Conservation (phyloP, 2,329 filamentous ascomycete genomes). For the Diaporthe longicolla region DNA sequence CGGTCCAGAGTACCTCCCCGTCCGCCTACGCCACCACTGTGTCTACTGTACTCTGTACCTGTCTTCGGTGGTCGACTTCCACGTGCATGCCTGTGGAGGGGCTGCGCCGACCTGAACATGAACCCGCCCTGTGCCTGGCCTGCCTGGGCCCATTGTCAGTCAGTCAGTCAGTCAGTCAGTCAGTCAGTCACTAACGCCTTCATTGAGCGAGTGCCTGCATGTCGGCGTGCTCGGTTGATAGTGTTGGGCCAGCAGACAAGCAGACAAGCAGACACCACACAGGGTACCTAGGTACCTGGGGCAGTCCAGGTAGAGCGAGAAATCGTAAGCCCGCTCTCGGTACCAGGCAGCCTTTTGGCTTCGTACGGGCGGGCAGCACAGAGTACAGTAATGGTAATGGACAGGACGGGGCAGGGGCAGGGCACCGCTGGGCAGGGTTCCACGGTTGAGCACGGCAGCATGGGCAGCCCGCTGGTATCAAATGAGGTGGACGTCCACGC, state of each 20-base stretch:
- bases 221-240: background rate
- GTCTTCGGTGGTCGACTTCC: background rate
- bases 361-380: constrained; percentile 3
- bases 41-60: background rate
- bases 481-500: constrained; percentile 38
- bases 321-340: background rate
- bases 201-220: background rate
- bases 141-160: background rate
- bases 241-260: background rate
- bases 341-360: constrained; percentile 12
- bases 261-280: background rate
- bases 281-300: background rate
- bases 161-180: too few relatives aligned
- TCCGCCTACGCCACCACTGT: too few relatives aligned
- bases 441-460: constrained; percentile 13
- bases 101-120: constrained; percentile 6
- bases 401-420: constrained; percentile 5
- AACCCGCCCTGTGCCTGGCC: constrained; percentile 19
- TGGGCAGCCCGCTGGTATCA: constrained; percentile 3
- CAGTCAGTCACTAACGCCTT: background rate
- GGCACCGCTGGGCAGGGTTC: constrained; percentile 22
- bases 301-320: background rate
- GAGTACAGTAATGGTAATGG: background rate
- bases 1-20: background rate
- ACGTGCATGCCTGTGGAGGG: constrained; percentile 19